Evolutionary conservation across 345 rosid genomes (phyloP), one percentile per base, ranked within the genome.

Genomic region (Sisymbrium altissimum): DNA sequence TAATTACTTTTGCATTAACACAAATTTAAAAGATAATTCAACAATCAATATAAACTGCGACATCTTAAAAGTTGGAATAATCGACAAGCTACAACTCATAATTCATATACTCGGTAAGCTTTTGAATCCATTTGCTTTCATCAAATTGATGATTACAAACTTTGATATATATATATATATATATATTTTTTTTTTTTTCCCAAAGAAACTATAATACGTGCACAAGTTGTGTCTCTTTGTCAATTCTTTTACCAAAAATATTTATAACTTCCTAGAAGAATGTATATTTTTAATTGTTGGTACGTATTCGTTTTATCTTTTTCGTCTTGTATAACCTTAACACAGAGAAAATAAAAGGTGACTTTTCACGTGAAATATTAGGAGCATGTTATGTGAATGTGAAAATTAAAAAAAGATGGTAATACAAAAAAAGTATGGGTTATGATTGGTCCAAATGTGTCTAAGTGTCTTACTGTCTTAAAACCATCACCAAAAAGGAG

Each of bases 401-500:
- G 43, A 61, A 49, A 38, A 10, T 1, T 5, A 4, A 12, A 9
- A n/a, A 11, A 50, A 63, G 53, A 15, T 29, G 9, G 56, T 50
- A 50, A 29, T 18, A 72, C 44, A 63, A 32, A 71, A 32, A 71
- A 72, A 64, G 70, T 41, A 55, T 2, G 30, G 25, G 38, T 33
- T 54, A 19, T 74, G 1, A 49, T 67, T 67, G 73, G 73, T 58
- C 79, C 68, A 67, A 39, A 74, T 57, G 66, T 58, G 62, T 67
- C 38, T 46, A 74, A 46, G 66, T 58, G 62, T 67, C 38, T 46
- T 18, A 35, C 27, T 23, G 9, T 40, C 30, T 21, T 45, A 33
- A 71, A 67, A 74, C 27, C 25, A 74, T 74, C 60, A 74, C 54
- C 58, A 9, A 63, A 76, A 64, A 76, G 25, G 60, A 68, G 45